Base-by-base conservation (phyloP, 73 alveolate species). In the Paramecium tetraurelia region DNA sequence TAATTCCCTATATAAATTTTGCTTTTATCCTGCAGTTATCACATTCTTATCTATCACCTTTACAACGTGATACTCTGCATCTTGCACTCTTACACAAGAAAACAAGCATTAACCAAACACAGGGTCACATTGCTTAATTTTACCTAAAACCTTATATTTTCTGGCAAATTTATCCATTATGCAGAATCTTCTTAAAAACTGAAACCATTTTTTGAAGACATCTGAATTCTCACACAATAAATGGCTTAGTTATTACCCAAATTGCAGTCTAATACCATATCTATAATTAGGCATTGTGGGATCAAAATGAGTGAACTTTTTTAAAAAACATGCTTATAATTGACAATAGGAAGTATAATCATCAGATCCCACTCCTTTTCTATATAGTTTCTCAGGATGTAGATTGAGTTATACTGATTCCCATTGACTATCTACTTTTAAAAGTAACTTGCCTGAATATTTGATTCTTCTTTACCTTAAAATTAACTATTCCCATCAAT, bases 81-180 rank as follows among this genome's bases (percentile, higher is more conserved):
- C 90, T 12, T 44, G 21, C 4, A 80, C 29, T 7, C 90, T 41
- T 2, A 80, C 90, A 48, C 90, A 80, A 80, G 48, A 43, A 18
- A 31, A 80, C 8, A 71, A 80, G 3, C 48, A 71, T 24, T 80
- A 48, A 10, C 20, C 20, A 80, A 80, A 80, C 7, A 80, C 48
- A 0, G 90, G 90, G 22, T 80, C 90, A 48, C 21, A 44, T 20
- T 80, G 48, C 14, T 24, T 80, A 44, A 80, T 20, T 44, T 80
- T 16, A 11, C 76, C 77, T 21, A 80, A 43, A 5, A 80, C 72
- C 53, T 48, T 89, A 44, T 89, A 89, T 44, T 89, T 89, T 59
- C 87, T 89, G 11, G 89, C 29, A 89, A 89, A 89, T 46, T 89
- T 89, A 12, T 77, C 92, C 53, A 89, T 22, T 22, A 89, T 89